A percentile compares a stretch with the other conserved stretches of the same genome.
Conservation (phyloP, 2,329 filamentous ascomycete genomes). For the Xylaria sp. region DNA sequence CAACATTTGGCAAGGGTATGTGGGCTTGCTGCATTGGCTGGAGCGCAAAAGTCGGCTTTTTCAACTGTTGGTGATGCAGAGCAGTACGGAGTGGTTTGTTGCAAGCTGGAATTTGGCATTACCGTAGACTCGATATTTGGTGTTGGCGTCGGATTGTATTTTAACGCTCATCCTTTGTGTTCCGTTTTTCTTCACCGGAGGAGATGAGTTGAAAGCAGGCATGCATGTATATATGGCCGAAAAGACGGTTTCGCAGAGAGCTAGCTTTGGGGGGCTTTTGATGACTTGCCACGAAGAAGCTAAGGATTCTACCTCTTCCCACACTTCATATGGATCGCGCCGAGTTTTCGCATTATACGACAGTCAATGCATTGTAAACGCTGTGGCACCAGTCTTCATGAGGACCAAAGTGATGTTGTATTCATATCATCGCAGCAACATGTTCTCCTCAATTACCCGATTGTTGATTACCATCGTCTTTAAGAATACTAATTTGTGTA, state of each 20-base stretch:
- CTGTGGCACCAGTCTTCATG: background rate
- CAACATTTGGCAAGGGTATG: background rate
- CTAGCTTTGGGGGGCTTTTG: conserved; percentile 14
- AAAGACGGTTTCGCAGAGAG: conserved; percentile 19
- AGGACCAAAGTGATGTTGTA: background rate
- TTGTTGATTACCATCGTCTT: too few relatives aligned
- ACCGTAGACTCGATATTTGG: conserved; percentile 25
- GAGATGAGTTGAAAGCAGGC: conserved; percentile 19
- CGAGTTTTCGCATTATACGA: background rate
- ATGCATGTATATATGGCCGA: conserved; percentile 32
- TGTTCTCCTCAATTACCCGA: background rate
- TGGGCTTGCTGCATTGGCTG: conserved; percentile 3
- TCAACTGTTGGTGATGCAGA: background rate
- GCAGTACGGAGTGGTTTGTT: background rate
- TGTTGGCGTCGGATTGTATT: conserved; percentile 24
- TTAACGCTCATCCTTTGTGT: conserved; percentile 5
- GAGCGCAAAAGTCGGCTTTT: background rate
- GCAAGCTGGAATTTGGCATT: conserved; percentile 20
- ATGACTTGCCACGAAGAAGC: conserved; percentile 43
- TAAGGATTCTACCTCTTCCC: conserved; percentile 5
- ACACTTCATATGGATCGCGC: background rate
- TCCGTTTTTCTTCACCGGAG: background rate
- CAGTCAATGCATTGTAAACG: background rate
- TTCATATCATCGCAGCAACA: background rate
- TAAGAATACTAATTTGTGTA: too few relatives aligned